phyloP scores from a whole-genome alignment of 2,329 filamentous ascomycete species.

The Lasiodiplodia gonubiensis region DNA sequence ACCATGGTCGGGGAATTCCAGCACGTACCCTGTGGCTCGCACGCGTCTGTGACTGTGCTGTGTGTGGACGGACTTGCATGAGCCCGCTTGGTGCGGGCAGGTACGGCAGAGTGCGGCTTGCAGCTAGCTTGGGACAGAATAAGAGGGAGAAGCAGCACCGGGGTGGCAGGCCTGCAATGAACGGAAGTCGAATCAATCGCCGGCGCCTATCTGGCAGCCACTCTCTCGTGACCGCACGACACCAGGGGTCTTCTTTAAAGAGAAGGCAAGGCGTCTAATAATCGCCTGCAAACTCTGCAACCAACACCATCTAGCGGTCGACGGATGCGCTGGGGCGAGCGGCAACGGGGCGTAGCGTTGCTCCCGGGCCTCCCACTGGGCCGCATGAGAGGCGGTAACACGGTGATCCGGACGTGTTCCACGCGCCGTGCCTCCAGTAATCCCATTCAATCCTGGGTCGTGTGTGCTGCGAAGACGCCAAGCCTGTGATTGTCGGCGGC shows the following conservation, averaged over 20 bases:
- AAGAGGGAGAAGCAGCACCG: conserved; percentile 38
- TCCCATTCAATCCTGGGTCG: background rate
- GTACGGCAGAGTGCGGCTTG: conserved; percentile 40
- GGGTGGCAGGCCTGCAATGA: conserved; percentile 27
- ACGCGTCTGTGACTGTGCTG: conserved; percentile 44
- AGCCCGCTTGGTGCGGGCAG: conserved; percentile 42
- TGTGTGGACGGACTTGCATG: conserved; percentile 49
- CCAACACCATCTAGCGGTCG: conserved; percentile 16
- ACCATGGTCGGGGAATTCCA: conserved; percentile 39
- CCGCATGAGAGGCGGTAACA: conserved; percentile 7
- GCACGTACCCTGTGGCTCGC: conserved; percentile 38
- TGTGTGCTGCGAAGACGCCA: background rate
- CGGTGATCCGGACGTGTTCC: conserved; percentile 17
- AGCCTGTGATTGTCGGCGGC: background rate
- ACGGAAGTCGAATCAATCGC: conserved; percentile 27
- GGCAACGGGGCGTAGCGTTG: conserved; percentile 19
- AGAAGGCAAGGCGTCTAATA: conserved; percentile 27
- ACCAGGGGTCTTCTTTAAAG: conserved; percentile 24
- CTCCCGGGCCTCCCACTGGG: conserved; percentile 21
- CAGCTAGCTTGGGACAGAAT: conserved; percentile 44
- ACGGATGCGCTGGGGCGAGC: background rate
- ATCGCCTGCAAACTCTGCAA: conserved; percentile 14
- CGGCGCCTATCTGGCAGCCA: conserved; percentile 29
- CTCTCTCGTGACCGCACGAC: conserved; percentile 28
- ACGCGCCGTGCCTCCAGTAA: conserved; percentile 9